Evolutionary conservation across 495 filamentous ascomycete genomes (phyloP), one percentile per base, ranked within the genome.

Genomic region (Emericellopsis terricola): DNA sequence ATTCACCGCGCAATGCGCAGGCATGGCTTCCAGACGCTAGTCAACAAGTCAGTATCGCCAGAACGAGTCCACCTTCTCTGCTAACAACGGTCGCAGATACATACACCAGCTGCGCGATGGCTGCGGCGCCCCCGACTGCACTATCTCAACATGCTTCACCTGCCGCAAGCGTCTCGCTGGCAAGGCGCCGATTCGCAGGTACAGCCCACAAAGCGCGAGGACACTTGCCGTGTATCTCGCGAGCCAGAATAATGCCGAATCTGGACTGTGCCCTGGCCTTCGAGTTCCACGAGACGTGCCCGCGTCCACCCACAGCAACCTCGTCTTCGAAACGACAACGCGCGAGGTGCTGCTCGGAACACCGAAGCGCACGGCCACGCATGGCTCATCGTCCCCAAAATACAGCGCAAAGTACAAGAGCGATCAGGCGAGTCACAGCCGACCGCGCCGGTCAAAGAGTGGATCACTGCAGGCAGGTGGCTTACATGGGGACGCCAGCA

Each of bases 31-130:
- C 65, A 71, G 39, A 41, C 52, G 13, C 45, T 69, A n/a, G 60
- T 71, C 18, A 62, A 69, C 37, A 65, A 55, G 65, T 67, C 40
- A 26, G 63, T 55, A 20, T 10, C n/a, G 15, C 7, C 28, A n/a
- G n/a, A n/a, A n/a, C n/a, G n/a, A n/a, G 28, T 15, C 17, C 18
- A 19, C 31, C 8, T 17, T 28, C 11, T 17, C 9, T 16, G 21
- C 33, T 23, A 15, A 35, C 33, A 5, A 4, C 13, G 13, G 6
- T 15, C 33, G 10, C 31, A 92, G 84, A 41, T 91, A 79, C 47
- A 78, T 85, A 39, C 59, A 65, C 14, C 85, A 94, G 55, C 66
- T 94, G n/a, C 68, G 82, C 23, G 67, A 84, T 38, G 85, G 85
- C 36, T 94, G 85, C 46, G 62, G 69, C 31, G 66, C 70, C 31